Evolutionary conservation across 169 alveolate genomes (phyloP), one percentile per base, ranked within the genome.

Genomic region (Plasmodium relictum): DNA sequence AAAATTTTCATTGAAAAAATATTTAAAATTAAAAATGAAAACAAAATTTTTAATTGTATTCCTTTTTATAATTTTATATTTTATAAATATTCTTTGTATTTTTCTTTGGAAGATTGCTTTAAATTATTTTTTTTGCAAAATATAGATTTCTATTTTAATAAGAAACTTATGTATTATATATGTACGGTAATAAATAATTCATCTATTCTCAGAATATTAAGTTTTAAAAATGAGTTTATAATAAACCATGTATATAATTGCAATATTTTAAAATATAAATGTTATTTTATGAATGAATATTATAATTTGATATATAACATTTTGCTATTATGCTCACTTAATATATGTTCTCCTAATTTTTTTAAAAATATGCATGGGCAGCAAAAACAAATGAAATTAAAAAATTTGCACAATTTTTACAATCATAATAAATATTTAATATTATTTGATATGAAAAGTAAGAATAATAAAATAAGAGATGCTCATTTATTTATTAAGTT

Each of bases 221-320:
- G 58, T 31, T 12, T 69, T 41, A 65, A 63, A 44, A 86, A 65
- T 24, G 85, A 86, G 52, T 45, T 22, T 73, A 58, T 86, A 18
- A 44, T 86, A 65, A 54, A 69, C 39, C 73, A 86, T 63, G 26
- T 86, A n/a, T 86, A 61, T 63, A 73, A 69, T 9, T 86, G 92
- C 42, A 71, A 86, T 73, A 69, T 86, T 45, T 70, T 58, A 44
- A 86, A 86, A 63, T 71, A 86, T 41, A 86, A 86, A 72, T 86
- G 26, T 24, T 22, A 41, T 48, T 86, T 86, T 24, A 86, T 41
- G 20, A 59, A 42, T 12, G 76, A 61, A 20, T 86, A 70, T 54
- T 86, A 59, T 24, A 14, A 56, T 45, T 86, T 86, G 69, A 56
- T 71, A 20, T 80, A 86, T 24, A 86, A 86, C 70, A 59, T 63